A percentile compares a stretch with the other conserved stretches of the same genome.
These are phyloP conservation scores for Globisporangium splendens DNA, from an alignment of 352 stramenopile genomes.

Conservation along the genomic window DNA sequence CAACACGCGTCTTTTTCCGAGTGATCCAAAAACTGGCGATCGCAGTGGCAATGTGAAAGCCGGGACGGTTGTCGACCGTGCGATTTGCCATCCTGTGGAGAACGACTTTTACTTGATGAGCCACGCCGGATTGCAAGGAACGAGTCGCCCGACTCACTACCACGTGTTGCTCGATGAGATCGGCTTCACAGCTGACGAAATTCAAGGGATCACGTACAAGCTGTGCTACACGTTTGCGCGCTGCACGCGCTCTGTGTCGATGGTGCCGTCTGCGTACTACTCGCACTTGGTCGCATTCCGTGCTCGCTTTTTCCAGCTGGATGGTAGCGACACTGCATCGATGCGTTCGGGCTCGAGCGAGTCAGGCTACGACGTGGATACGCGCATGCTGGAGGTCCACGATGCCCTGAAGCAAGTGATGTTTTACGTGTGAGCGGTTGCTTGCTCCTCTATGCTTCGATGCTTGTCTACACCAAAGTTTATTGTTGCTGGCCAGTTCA, in stretches of 20 bases:
- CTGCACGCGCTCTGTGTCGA: conserved; percentile 81
- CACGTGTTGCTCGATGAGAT: conserved; percentile 81
- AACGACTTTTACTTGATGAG: conserved; percentile 89
- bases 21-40: conserved; percentile 39
- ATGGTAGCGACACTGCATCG: conserved; percentile 49
- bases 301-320: conserved; percentile 79
- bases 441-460: neutral
- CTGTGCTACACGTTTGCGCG: conserved; percentile 84
- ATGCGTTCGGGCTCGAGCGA: conserved; percentile 26
- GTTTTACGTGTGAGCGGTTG: conserved; percentile 56
- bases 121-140: conserved; percentile 80
- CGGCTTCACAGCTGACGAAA: conserved; percentile 56
- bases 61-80: conserved; percentile 77
- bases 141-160: conserved; percentile 81
- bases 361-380: conserved; percentile 27
- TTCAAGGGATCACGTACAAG: conserved; percentile 67
- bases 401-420: conserved; percentile 37
- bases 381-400: conserved; percentile 46
- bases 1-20: conserved; percentile 75
- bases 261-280: conserved; percentile 85
- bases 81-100: conserved; percentile 80
- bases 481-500: neutral
- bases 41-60: conserved; percentile 69
- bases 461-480: neutral
- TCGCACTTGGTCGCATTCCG: conserved; percentile 84